A percentile compares a stretch with the other conserved stretches of the same genome.
Evolutionary conservation across 345 rosid genomes (phyloP).

Genomic region (Pistacia atlantica): DNA sequence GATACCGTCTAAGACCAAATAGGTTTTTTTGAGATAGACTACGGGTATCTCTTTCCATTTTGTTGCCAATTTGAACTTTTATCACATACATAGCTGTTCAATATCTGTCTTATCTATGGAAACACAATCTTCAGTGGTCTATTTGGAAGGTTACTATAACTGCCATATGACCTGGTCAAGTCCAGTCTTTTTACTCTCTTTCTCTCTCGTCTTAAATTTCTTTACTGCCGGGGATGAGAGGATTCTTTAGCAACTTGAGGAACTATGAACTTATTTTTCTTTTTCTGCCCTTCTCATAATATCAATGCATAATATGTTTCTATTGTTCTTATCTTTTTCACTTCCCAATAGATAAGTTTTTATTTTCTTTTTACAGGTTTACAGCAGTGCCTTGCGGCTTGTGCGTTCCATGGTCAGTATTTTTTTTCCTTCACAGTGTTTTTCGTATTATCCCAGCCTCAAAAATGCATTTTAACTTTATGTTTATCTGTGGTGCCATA

Average conservation of each 20-base stretch:
- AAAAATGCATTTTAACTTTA: conserved; percentile 1
- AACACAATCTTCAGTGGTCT: neutral
- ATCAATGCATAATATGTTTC: neutral
- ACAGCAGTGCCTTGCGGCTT: conserved; percentile 96
- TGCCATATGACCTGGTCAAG: neutral
- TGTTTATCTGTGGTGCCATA: neutral
- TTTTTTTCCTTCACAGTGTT: neutral
- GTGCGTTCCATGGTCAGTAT: conserved; percentile 92
- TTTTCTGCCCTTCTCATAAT: neutral
- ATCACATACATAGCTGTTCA: neutral
- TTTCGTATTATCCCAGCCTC: neutral
- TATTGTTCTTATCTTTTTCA: neutral
- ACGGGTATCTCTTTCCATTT: neutral
- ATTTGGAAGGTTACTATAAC: neutral
- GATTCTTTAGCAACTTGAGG: neutral
- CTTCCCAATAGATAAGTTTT: conserved; percentile 4
- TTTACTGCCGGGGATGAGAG: neutral
- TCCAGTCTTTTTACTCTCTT: neutral
- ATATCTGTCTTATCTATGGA: neutral
- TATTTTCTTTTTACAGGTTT: conserved; percentile 53
- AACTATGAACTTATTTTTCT: neutral
- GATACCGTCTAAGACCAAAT: neutral
- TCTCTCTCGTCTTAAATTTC: neutral
- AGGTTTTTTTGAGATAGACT: neutral
- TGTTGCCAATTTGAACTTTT: neutral